Base-by-base conservation (phyloP, 177 flowering plant genomes). In the Vitis hybrid region DNA sequence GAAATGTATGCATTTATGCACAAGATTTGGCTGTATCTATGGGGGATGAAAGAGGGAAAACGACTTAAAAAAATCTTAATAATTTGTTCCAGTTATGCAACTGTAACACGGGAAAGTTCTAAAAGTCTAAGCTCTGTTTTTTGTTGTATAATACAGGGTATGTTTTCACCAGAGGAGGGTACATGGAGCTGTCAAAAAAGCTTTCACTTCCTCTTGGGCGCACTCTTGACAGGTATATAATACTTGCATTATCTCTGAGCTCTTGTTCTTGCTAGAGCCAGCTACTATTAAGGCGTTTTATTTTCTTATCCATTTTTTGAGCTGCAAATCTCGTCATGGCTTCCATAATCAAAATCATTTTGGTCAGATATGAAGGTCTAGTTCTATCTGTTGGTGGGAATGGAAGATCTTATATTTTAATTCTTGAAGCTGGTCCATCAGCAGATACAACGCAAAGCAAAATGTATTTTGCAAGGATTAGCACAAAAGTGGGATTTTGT, bases 121-220 rank as follows among this genome's bases (percentile, higher is more conserved):
- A 5, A 50, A 50, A 19, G 16, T 8, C n/a, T 22, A 5, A 64
- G 65, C 15, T 63, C 45, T 69, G 2, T 67, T 49, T 39, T 29
- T 31, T 22, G 9, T 14, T 31, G 20, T 60, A 62, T 63, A 20
- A 29, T 67, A 26, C 55, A 93, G 98, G 98, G 4, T 95, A 89
- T 81, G 98, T 95, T 62, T 95, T 85, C 78, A 91, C 93, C 5
- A 85, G 97, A 81, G 99, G 99, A 75, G 98, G 99, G 29, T 95
- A 89, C 68, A 94, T 93, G 68, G 97, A 95, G 67, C 80, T 95
- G 45, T 86, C 97, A 10, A 88, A 81, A 70, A 90, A 78, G 75
- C 85, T 95, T 68, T 86, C 93, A 31, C 93, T 95, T 81, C 98
- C 98, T 65, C 56, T 93, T 63, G 99, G 97, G 29, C 57, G 62